Percentiles rank a stretch among this genome's conserved stretches.
Conservation (phyloP, 805 yeast species). For the Grigorovia jiainica region DNA sequence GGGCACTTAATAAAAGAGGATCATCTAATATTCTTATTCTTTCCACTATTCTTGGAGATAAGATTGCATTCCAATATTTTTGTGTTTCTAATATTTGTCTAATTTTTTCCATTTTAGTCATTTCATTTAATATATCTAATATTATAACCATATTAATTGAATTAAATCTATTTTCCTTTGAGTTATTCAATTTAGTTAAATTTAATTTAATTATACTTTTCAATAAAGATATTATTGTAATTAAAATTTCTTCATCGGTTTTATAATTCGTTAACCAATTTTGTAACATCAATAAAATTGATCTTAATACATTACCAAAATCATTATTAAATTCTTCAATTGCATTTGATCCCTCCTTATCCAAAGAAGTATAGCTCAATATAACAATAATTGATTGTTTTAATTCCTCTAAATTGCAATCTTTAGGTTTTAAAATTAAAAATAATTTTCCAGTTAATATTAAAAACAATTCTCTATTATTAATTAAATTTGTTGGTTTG, state of each 20-base stretch:
- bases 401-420: not conserved
- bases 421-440: conserved; percentile 7
- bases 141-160: conserved; percentile 6
- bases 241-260: conserved; percentile 6
- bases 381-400: not conserved
- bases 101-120: conserved; percentile 1
- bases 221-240: not conserved
- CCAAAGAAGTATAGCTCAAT: not conserved
- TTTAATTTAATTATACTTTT: conserved; percentile 8
- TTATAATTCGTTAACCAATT: conserved; percentile 7
- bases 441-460: conserved; percentile 6
- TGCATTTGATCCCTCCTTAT: not conserved
- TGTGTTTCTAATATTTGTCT: not conserved
- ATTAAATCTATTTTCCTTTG: conserved; percentile 11
- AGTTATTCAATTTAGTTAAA: conserved; percentile 5
- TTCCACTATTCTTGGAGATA: conserved; percentile 10
- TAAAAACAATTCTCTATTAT: conserved; percentile 9
- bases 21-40: conserved; percentile 16
- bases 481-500: conserved; percentile 9
- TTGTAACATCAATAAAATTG: conserved; percentile 10
- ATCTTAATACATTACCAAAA: conserved; percentile 7
- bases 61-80: conserved; percentile 9
- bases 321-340: not conserved
- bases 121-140: conserved; percentile 6
- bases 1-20: conserved; percentile 15